Base-by-base conservation (phyloP, 345 rosid species). In the Bretschneidera sinensis region DNA sequence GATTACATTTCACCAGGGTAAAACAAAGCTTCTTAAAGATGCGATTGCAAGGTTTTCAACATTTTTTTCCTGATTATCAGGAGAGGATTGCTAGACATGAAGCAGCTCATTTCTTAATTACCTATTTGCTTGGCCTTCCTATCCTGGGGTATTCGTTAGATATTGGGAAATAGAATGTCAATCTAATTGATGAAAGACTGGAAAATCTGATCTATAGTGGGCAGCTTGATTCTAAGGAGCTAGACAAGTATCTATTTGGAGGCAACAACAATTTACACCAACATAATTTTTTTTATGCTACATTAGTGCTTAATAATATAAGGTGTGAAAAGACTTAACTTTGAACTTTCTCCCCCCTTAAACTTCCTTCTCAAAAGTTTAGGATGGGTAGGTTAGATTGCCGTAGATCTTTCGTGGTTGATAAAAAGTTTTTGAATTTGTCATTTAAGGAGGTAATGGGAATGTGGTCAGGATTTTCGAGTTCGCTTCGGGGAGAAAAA, bases 21-120 rank as follows among this genome's bases (percentile, higher is more conserved):
- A n/a, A n/a, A n/a, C n/a, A n/a, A n/a, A n/a, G 78, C 92, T 92
- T 56, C 92, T 92, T 57, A 95, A 92, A 77, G 96, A 90, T 71
- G 92, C 95, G 0, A 89, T 87, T 33, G 73, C 85, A 0, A 72
- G 92, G 28, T 92, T 92, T 67, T 92, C 98, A 0, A 43, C 88
- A 0, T 68, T 87, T 64, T n/a, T 92, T 92, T 65, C 94, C 91
- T 1, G 98, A 92, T 67, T 92, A 87, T 71, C 88, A 87, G 73
- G 94, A 92, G 66, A 76, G 98, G 66, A 79, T 92, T 50, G 83
- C 87, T 6, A 56, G 85, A 22, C 98, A 92, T 54, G 98, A 92
- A 79, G 98, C 96, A 16, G 96, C 97, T 19, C 97, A 92, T 66
- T 89, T 92, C 71, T 71, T 92, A 74, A 82, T 82, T 78, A 85